phyloP scores from a whole-genome alignment of 352 stramenopile species.

The Globisporangium recalcitrans region DNA sequence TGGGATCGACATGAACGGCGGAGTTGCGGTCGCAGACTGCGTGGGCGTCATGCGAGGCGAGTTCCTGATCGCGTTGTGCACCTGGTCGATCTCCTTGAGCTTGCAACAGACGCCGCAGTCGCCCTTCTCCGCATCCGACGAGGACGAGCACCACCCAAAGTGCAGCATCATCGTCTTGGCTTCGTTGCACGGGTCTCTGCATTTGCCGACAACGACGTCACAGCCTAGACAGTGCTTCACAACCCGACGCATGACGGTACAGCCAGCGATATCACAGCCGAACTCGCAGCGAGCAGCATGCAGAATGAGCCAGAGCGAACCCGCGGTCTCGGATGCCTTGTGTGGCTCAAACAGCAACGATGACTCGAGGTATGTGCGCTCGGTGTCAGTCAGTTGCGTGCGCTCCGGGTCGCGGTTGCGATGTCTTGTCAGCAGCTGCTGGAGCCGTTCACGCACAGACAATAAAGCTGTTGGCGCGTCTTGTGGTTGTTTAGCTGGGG shows the following conservation, averaged over 20 bases:
- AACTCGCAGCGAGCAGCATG: constrained; percentile 43
- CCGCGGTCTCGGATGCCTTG: constrained; percentile 53
- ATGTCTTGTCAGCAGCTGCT: constrained; percentile 14
- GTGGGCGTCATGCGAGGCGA: constrained; percentile 18
- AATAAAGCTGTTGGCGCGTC: background rate
- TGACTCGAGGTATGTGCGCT: constrained; percentile 45
- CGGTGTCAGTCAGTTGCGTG: constrained; percentile 31
- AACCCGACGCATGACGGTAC: constrained; percentile 66
- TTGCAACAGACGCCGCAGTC: constrained; percentile 56
- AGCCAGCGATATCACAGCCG: constrained; percentile 50
- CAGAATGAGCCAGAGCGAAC: constrained; percentile 67
- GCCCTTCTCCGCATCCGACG: constrained; percentile 14
- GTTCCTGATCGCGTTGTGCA: constrained; percentile 45
- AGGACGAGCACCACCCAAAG: constrained; percentile 41
- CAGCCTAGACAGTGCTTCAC: constrained; percentile 59
- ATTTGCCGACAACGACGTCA: constrained; percentile 52
- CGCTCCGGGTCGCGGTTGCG: constrained; percentile 3
- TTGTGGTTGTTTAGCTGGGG: background rate
- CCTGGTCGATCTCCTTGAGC: constrained; percentile 62
- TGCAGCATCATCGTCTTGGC: constrained; percentile 75
- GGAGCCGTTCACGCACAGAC: constrained; percentile 21
- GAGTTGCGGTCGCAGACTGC: background rate
- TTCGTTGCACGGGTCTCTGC: constrained; percentile 66
- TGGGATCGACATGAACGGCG: constrained; percentile 15
- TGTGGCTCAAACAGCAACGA: constrained; percentile 48